A percentile compares a stretch with the other conserved stretches of the same genome.
Evolutionary conservation across 23 red algal genomes (phyloP).

Genomic region (Gracilaria domingensis): DNA sequence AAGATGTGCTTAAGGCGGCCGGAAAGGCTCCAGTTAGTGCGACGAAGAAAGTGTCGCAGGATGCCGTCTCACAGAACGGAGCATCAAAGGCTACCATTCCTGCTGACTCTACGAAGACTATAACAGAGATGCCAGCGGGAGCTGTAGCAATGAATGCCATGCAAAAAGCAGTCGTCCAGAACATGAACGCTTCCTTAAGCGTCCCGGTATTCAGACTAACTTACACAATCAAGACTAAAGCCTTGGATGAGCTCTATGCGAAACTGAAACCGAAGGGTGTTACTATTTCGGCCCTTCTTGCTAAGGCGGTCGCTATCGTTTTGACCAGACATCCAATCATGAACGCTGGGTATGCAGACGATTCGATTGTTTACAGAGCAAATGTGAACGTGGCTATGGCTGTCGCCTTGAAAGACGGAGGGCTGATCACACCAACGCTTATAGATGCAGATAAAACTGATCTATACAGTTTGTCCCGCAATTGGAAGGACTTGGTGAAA

Average conservation of each 20-base stretch:
- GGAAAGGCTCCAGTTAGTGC: slow-evolving; percentile 70
- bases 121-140: slow-evolving; percentile 75
- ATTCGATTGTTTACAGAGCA: slow-evolving; percentile 82
- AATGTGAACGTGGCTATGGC: slow-evolving; percentile 94
- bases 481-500: slow-evolving; percentile 96
- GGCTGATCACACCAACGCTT: slow-evolving; percentile 94
- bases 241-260: slow-evolving; percentile 91
- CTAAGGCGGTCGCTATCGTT: slow-evolving; percentile 87
- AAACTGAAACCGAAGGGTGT: slow-evolving; percentile 96
- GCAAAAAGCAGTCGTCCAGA: slow-evolving; percentile 97
- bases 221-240: slow-evolving; percentile 88
- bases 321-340: slow-evolving; percentile 93
- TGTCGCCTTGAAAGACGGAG: slow-evolving; percentile 91
- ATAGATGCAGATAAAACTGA: slow-evolving; percentile 84
- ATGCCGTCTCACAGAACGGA: background rate
- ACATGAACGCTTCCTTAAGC: slow-evolving; percentile 91
- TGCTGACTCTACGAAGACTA: slow-evolving; percentile 15
- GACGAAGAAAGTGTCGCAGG: background rate
- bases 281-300: slow-evolving; percentile 90
- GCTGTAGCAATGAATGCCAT: slow-evolving; percentile 91
- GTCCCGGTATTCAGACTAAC: slow-evolving; percentile 94
- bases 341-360: slow-evolving; percentile 84
- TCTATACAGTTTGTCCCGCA: slow-evolving; percentile 85
- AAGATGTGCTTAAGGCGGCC: slow-evolving; percentile 87
- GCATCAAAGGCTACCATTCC: background rate